These are phyloP conservation scores for Trichoderma koningiopsis DNA, from an alignment of 2,329 filamentous ascomycete genomes.

Conservation along the genomic window DNA sequence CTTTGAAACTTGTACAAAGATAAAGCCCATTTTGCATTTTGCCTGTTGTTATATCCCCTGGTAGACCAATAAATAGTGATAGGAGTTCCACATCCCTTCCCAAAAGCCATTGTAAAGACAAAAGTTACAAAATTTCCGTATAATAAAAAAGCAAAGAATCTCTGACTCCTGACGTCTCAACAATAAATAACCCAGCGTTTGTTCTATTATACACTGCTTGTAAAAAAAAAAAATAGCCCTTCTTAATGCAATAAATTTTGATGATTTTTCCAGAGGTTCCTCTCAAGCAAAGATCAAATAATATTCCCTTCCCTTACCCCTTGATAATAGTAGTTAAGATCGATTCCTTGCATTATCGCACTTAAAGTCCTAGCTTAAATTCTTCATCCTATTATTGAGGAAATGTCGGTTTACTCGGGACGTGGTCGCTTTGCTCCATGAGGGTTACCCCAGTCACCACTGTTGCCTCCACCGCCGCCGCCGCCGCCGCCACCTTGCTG, in stretches of 20 bases:
- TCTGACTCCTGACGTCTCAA: constrained; percentile 17
- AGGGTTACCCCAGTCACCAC: constrained; percentile 73
- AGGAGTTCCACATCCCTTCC: background rate
- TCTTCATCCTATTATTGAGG: background rate
- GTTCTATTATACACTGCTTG: constrained; percentile 25
- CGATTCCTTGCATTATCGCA: background rate
- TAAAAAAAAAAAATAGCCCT: constrained; percentile 2
- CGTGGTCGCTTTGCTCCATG: constrained; percentile 79
- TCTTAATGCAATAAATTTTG: constrained; percentile 5
- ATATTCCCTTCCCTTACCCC: background rate
- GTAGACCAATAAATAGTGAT: background rate
- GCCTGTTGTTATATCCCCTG: background rate
- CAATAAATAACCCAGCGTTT: constrained; percentile 16
- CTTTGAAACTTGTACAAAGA: background rate
- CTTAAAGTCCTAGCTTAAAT: background rate
- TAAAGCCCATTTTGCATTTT: background rate
- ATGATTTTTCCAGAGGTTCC: background rate
- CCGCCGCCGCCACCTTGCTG: constrained; percentile 48
- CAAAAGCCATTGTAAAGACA: background rate
- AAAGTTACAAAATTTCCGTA: constrained; percentile 9
- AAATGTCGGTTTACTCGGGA: constrained; percentile 58
- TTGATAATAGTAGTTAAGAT: background rate
- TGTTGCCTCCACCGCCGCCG: constrained; percentile 39
- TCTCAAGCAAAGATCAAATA: background rate
- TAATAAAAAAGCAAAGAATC: background rate